phyloP scores from a whole-genome alignment of 352 stramenopile genomes.

The Pythium sukuiense region DNA sequence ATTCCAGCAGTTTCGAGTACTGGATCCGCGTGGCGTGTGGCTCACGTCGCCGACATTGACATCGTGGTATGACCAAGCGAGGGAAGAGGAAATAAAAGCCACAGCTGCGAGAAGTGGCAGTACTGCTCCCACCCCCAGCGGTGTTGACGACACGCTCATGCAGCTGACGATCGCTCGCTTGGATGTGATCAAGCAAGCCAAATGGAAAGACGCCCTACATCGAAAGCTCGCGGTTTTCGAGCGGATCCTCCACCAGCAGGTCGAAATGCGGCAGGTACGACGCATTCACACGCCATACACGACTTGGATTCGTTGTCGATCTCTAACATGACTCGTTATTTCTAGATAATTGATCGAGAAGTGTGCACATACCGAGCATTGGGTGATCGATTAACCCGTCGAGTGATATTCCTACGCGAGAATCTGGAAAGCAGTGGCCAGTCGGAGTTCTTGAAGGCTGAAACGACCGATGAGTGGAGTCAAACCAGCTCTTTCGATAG shows the following conservation, averaged over 20 bases:
- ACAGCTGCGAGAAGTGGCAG: not conserved
- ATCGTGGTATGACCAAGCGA: constrained; percentile 5
- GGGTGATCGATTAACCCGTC: constrained; percentile 8
- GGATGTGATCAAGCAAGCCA: constrained; percentile 43
- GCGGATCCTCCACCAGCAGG: constrained; percentile 31
- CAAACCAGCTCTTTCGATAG: constrained; percentile 14
- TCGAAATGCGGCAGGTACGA: constrained; percentile 32
- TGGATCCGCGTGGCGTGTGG: constrained; percentile 33
- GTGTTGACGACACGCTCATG: constrained; percentile 34
- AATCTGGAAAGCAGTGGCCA: constrained; percentile 8
- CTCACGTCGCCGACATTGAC: constrained; percentile 12
- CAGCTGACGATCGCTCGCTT: constrained; percentile 42
- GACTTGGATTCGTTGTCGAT: not conserved
- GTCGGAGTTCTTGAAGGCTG: constrained; percentile 9
- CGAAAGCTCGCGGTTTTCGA: constrained; percentile 34
- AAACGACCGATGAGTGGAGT: not conserved
- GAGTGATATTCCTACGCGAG: constrained; percentile 20
- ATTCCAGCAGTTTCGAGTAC: constrained; percentile 25
- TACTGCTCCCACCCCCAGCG: not conserved
- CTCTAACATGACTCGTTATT: not conserved
- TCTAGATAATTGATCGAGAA: constrained; percentile 25
- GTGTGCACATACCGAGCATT: constrained; percentile 17
- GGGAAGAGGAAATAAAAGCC: not conserved
- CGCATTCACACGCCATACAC: not conserved
- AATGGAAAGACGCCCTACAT: constrained; percentile 23